Evolutionary conservation across 176 grass and related monocot species (phyloP).

Genomic region (Triticum aestivum): IWGSC_CS_RefSeq_v2.1 NC_057803.1:212682074-212682573

Average conservation of each 20-base stretch:
- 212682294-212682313: slow-evolving; percentile 24
- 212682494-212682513: no score
- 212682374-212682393: neutral
- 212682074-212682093: neutral
- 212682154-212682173: slow-evolving; percentile 90
- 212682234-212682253: neutral
- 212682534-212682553: no score
- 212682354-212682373: neutral
- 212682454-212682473: no score
- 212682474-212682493: no score
- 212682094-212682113: neutral
- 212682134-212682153: slow-evolving; percentile 88
- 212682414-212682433: no score
- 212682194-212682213: slow-evolving; percentile 66
- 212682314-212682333: neutral
- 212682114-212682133: slow-evolving; percentile 87
- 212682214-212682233: slow-evolving; percentile 9
- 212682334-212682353: slow-evolving; percentile 23
- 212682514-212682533: no score
- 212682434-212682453: no score
- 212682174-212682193: slow-evolving; percentile 63
- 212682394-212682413: no score
- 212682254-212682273: neutral
- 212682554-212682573: no score
- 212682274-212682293: neutral